Evolutionary conservation across 1,139 yeast genomes (phyloP), one percentile per base, ranked within the genome.

Genomic region (Sugiyamaella xylanicola): DNA sequence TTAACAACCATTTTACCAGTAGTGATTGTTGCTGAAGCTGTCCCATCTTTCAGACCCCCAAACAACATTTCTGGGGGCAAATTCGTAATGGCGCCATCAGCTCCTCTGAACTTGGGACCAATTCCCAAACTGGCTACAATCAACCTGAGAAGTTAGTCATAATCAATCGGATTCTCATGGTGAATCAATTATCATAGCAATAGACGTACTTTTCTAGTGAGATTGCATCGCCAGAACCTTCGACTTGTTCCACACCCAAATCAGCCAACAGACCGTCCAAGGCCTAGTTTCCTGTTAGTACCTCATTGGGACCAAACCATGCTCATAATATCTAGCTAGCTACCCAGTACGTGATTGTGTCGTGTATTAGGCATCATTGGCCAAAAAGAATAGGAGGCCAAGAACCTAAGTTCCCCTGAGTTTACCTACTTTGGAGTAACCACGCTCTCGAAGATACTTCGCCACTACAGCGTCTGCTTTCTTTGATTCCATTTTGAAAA

Each of bases 391-490:
- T n/a, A n/a, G n/a, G n/a, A n/a, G n/a, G n/a, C n/a, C n/a, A n/a
- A n/a, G n/a, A n/a, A n/a, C n/a, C n/a, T n/a, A n/a, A n/a, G n/a
- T 35, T 40, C 19, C 48, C 19, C 16, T 25, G 13, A 32, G 17
- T 47, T 32, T 32, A 32, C 54, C 19, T 39, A 53, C 56, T 11
- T 48, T 43, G 9, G 13, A 19, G 36, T 48, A 54, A 2, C 60
- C 60, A 2, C 54, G 32, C 17, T 53, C 51, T 22, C 51, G 32
- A 4, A 58, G 52, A 29, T 55, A 58, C 17, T 50, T 47, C 17
- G 60, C 60, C 5, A 58, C 58, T 15, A 48, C 8, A 11, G 20
- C 17, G 15, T 48, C 51, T 19, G 37, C 37, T 5, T 11, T 25
- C 9, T 11, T 32, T 8, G 37, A n/a, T 32, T 8, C 37, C 37